Conservation (phyloP, 2,329 filamentous ascomycete species). For the Aureobasidium pullulans region DNA sequence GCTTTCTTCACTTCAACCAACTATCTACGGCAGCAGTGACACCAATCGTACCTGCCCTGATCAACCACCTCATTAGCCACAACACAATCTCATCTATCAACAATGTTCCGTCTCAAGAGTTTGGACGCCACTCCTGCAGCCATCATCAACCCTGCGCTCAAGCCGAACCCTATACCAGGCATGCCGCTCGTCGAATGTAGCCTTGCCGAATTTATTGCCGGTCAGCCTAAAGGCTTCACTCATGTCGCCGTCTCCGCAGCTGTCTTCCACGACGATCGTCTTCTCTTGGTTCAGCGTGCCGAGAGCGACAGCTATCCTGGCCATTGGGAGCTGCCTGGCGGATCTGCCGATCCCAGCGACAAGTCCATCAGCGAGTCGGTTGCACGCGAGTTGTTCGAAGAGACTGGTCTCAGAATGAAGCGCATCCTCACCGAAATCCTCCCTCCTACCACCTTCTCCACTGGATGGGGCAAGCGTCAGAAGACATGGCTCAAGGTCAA, state of each 20-base stretch:
- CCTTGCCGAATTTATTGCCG: slow-evolving; percentile 1
- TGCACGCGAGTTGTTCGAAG: slow-evolving; percentile 46
- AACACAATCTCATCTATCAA: neutral
- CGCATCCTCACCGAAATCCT: slow-evolving; percentile 25
- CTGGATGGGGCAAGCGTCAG: slow-evolving; percentile 8
- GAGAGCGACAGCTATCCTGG: slow-evolving; percentile 36
- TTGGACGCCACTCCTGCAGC: slow-evolving; percentile 8
- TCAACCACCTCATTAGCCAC: neutral
- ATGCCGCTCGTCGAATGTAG: neutral
- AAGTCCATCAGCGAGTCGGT: slow-evolving; percentile 35
- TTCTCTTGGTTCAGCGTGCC: slow-evolving; percentile 40
- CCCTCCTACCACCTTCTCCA: slow-evolving; percentile 14
- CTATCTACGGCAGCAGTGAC: neutral
- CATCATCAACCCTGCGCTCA: slow-evolving; percentile 13
- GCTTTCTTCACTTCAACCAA: neutral
- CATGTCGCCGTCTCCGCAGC: slow-evolving; percentile 16
- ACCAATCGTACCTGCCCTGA: neutral
- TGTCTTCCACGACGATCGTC: slow-evolving; percentile 20
- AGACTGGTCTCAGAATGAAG: slow-evolving; percentile 34
- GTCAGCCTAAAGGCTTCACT: slow-evolving; percentile 13
- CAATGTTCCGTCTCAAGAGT: slow-evolving; percentile 16
- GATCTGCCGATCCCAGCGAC: slow-evolving; percentile 38
- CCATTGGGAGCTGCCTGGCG: slow-evolving; percentile 45
- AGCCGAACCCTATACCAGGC: slow-evolving; percentile 7
- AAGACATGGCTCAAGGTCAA: slow-evolving; percentile 15